Percentiles rank a stretch among this genome's conserved stretches.
phyloP scores from a whole-genome alignment of 2,329 filamentous ascomycete genomes.

The Cucurbitaria berberidis region DNA sequence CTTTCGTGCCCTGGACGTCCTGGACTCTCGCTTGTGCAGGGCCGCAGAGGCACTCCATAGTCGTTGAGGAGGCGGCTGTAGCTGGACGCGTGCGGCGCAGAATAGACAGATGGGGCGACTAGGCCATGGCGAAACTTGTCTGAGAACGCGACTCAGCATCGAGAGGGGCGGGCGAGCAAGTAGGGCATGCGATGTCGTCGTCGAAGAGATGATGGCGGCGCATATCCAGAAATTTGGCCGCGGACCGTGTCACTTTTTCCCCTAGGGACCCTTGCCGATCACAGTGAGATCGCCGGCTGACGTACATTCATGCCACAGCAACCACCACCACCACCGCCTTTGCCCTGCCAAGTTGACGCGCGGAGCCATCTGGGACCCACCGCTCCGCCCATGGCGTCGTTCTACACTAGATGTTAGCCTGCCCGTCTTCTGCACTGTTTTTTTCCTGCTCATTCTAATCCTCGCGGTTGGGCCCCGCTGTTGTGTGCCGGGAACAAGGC shows the following conservation, averaged over 20 bases:
- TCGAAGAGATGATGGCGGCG: too few relatives aligned
- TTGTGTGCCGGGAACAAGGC: not conserved
- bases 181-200: constrained; percentile 3
- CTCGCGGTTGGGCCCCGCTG: not conserved
- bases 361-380: constrained; percentile 11
- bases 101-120: constrained; percentile 24
- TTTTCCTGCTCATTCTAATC: not conserved
- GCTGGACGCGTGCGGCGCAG: constrained; percentile 23
- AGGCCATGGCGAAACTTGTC: constrained; percentile 26
- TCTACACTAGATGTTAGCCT: not conserved
- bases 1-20: not conserved
- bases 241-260: too few relatives aligned
- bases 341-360: constrained; percentile 5
- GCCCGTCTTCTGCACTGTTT: not conserved
- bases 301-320: constrained; percentile 4
- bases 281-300: constrained; percentile 7
- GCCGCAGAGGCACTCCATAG: constrained; percentile 22
- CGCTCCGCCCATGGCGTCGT: not conserved
- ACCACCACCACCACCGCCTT: too few relatives aligned
- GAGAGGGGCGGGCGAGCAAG: constrained; percentile 3
- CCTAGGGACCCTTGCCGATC: too few relatives aligned
- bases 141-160: constrained; percentile 38
- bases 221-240: constrained; percentile 18
- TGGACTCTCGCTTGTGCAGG: constrained; percentile 3
- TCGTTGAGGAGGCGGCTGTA: constrained; percentile 13